These are phyloP conservation scores for Sphaerostilbella broomeana DNA, from an alignment of 2,329 filamentous ascomycete species.

Conservation along the genomic window DNA sequence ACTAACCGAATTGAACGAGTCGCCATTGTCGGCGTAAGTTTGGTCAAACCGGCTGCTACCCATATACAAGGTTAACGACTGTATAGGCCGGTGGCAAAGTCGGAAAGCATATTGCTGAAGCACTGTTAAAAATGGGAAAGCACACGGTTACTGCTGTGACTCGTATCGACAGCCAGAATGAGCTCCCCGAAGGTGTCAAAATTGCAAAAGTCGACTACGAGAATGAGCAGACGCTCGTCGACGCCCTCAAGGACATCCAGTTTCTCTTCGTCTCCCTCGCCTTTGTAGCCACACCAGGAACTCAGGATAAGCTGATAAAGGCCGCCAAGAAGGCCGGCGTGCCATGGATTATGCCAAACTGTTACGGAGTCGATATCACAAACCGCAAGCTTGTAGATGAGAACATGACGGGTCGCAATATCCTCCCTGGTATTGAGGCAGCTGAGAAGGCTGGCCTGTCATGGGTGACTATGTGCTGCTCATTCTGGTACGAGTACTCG, in stretches of 20 bases:
- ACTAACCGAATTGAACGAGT: conserved; percentile 37
- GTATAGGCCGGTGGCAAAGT: conserved; percentile 27
- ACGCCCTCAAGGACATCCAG: conserved; percentile 47
- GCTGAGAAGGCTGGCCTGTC: conserved; percentile 28
- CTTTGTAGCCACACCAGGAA: conserved; percentile 32
- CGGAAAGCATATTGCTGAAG: conserved; percentile 33
- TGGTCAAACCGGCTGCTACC: too few species aligned
- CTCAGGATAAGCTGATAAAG: conserved; percentile 38
- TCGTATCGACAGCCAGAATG: conserved; percentile 35
- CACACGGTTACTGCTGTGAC: conserved; percentile 48
- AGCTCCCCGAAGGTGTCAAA: conserved; percentile 38
- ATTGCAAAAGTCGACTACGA: conserved; percentile 38
- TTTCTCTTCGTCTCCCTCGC: conserved; percentile 46
- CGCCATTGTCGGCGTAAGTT: conserved; percentile 42
- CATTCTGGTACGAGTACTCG: conserved; percentile 51
- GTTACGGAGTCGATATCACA: conserved; percentile 28
- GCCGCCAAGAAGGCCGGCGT: conserved; percentile 47
- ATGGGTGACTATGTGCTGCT: conserved; percentile 47
- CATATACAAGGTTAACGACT: background rate
- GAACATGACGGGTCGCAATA: conserved; percentile 20
- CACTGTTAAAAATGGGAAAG: conserved; percentile 42
- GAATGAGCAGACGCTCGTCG: conserved; percentile 35
- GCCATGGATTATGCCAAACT: conserved; percentile 46
- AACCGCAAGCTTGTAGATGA: conserved; percentile 25
- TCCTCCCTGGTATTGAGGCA: conserved; percentile 8